Base-by-base conservation (phyloP, 1,284 basidiomycete species). In the Inonotus hispidus region DNA sequence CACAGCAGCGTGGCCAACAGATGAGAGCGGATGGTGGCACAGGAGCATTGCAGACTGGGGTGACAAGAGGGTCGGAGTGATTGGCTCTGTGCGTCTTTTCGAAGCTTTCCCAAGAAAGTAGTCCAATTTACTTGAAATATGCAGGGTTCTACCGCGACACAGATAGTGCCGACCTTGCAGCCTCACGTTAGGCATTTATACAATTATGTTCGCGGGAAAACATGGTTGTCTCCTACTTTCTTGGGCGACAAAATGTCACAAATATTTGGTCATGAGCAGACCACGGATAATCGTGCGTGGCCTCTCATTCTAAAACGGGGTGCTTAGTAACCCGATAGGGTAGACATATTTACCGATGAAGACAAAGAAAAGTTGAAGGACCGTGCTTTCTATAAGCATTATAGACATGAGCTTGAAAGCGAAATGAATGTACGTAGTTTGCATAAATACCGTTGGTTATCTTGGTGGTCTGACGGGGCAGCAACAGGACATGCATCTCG, bases 101-200 rank as follows among this genome's bases (percentile, higher is more conserved):
- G 2, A 23, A 3, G 35, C 19, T 25, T 27, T 25, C n/a, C 8
- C 8, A 38, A 1, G n/a, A 55, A 27, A 29, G 7, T 6, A 25
- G 53, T 39, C 27, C 35, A 14, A 23, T 39, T 50, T 21, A 35
- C 53, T 13, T 11, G 11, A n/a, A 14, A 5, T 35, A 13, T 13
- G 5, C 5, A 84, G 83, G 84, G 85, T 1, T 85, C 84, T 0
- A 83, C 82, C 19, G 82, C 81, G 2, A 78, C 87, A 21, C 86
- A 87, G 66, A 79, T 86, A 16, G 80, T 87, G 0, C 76, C 85
- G 0, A 77, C 82, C 1, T 70, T 87, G 10, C 84, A 85, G 64
- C 77, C 80, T 2, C 75, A 75, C 59, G 83, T 85, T 2, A 70
- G 72, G 55, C 75, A 77, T 61, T 61, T 87, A 27, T 71, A 74